Evolutionary conservation across 2,329 filamentous ascomycete species (phyloP).

Genomic region (Fusarium gaditjirri): DNA sequence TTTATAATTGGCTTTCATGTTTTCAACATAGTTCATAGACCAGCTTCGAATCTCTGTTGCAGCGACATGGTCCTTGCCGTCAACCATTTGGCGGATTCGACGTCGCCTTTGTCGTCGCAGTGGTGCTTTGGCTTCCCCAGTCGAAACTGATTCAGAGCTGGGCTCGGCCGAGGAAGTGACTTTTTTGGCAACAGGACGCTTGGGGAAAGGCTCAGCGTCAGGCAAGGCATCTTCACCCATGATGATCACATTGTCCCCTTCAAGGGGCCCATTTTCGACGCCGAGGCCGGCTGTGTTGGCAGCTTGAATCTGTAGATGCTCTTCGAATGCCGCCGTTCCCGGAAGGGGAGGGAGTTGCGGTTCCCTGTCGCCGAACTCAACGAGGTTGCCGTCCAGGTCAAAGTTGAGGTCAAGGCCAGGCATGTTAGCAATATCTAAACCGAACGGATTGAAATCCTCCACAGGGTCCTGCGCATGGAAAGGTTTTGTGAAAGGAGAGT

Average conservation of each 20-base stretch:
- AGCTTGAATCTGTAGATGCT: slow-evolving; percentile 11
- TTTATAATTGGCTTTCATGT: slow-evolving; percentile 61
- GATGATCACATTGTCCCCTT: slow-evolving; percentile 51
- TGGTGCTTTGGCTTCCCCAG: slow-evolving; percentile 32
- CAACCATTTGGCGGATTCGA: slow-evolving; percentile 45
- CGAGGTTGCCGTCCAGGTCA: slow-evolving; percentile 62
- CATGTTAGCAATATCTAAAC: slow-evolving; percentile 52
- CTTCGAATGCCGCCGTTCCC: slow-evolving; percentile 21
- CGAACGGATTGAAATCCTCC: slow-evolving; percentile 48
- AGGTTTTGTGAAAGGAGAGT: slow-evolving; percentile 44
- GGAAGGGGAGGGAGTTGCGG: slow-evolving; percentile 57
- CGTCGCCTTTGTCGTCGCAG: slow-evolving; percentile 41
- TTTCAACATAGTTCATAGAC: slow-evolving; percentile 58
- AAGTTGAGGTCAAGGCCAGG: slow-evolving; percentile 60
- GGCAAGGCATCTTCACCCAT: slow-evolving; percentile 53
- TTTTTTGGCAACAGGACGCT: slow-evolving; percentile 30
- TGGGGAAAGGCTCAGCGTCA: slow-evolving; percentile 51
- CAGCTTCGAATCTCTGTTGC: slow-evolving; percentile 53
- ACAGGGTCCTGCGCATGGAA: slow-evolving; percentile 32
- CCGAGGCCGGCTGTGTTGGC: slow-evolving; percentile 17
- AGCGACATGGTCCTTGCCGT: slow-evolving; percentile 50
- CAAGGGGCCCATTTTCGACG: slow-evolving; percentile 13
- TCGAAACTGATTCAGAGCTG: slow-evolving; percentile 40
- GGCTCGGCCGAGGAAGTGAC: slow-evolving; percentile 21
- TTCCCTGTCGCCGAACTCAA: slow-evolving; percentile 52